Percentiles rank a stretch among this genome's conserved stretches.
Conservation (phyloP, 2,329 filamentous ascomycete genomes). For the Aspergillus terreus region DNA sequence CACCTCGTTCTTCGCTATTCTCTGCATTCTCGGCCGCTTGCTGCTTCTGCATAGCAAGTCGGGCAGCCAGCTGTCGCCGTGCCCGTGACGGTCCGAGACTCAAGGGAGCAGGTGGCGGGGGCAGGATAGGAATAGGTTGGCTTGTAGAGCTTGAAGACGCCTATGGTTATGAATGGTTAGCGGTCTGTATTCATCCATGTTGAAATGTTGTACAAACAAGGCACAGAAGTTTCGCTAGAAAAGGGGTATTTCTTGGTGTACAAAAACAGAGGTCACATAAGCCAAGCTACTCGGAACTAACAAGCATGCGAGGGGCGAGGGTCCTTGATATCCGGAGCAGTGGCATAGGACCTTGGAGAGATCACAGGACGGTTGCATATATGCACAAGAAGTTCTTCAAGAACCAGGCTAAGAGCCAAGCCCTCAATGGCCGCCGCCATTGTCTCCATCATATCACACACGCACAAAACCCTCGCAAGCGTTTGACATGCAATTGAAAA, state of each 20-base stretch:
- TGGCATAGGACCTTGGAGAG: conserved; percentile 17
- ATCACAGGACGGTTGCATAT: conserved; percentile 19
- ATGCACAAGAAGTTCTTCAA: conserved; percentile 19
- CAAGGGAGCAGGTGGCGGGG: conserved; percentile 68
- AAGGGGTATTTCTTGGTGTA: conserved; percentile 3
- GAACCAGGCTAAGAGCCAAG: conserved; percentile 17
- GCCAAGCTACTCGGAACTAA: conserved; percentile 3
- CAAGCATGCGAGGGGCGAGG: conserved; percentile 13
- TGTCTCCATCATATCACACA: conserved; percentile 16
- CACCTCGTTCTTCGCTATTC: conserved; percentile 28
- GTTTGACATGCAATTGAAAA: conserved; percentile 2
- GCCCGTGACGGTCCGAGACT: conserved; percentile 85
- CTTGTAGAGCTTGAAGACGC: conserved; percentile 31
- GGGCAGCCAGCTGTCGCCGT: conserved; percentile 82
- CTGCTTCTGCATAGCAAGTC: conserved; percentile 72
- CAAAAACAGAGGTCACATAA: conserved; percentile 6
- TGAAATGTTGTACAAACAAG: background rate
- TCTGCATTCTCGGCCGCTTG: conserved; percentile 49
- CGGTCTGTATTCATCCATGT: background rate
- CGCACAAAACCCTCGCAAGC: conserved; percentile 11
- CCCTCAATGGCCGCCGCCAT: conserved; percentile 11
- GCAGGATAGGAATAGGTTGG: conserved; percentile 42
- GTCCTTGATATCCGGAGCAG: conserved; percentile 11
- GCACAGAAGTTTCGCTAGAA: background rate
- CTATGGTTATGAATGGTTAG: conserved; percentile 19